A percentile compares a stretch with the other conserved stretches of the same genome.
phyloP scores from a whole-genome alignment of 768 basidiomycete genomes.

The Auricularia heimuer region DNA sequence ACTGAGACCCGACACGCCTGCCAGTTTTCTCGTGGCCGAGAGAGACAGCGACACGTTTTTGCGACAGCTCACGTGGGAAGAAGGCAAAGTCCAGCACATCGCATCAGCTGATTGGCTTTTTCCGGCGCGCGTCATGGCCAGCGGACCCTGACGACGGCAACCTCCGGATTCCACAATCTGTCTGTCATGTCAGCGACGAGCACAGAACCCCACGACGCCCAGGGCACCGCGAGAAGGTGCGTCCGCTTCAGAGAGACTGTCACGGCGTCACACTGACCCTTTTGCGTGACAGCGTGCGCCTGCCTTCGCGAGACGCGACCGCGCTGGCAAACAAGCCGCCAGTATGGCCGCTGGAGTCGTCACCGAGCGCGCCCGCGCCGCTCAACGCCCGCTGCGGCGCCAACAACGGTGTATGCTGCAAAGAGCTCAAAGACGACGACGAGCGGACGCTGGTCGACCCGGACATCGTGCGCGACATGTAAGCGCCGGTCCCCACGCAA shows the following conservation, averaged over 20 bases:
- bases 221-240: neutral
- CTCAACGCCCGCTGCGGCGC: slow-evolving; percentile 6
- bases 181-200: neutral
- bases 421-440: slow-evolving; percentile 72
- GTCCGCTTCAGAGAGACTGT: neutral
- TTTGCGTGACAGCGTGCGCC: neutral
- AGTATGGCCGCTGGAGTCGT: neutral
- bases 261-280: no score
- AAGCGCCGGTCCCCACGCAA: slow-evolving; percentile 21
- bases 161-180: neutral
- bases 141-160: neutral
- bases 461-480: slow-evolving; percentile 83
- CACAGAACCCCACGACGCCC: neutral
- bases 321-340: neutral
- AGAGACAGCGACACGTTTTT: no score
- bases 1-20: no score
- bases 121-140: no score
- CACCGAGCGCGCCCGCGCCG: slow-evolving; percentile 4
- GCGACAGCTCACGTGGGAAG: no score
- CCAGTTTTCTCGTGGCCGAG: no score
- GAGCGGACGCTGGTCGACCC: slow-evolving; percentile 78
- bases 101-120: no score
- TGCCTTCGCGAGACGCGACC: neutral
- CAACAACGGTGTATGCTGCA: slow-evolving; percentile 65
- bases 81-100: no score